Evolutionary conservation across 1,139 yeast genomes (phyloP).

Genomic region (Hansenula anomala): DNA sequence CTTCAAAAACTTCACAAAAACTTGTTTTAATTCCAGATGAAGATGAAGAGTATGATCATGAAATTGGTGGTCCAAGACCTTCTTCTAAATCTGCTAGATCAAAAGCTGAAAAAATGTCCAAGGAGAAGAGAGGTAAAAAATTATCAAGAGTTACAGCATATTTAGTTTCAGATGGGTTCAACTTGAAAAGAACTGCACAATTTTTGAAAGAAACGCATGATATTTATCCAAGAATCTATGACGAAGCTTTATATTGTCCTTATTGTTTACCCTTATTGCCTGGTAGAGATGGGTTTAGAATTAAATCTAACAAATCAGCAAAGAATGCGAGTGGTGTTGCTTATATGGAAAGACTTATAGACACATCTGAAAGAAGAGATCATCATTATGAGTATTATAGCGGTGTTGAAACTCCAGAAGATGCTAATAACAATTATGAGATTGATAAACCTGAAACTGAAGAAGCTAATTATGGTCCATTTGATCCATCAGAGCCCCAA

Average conservation of each 20-base stretch:
- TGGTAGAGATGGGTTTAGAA: slow-evolving; percentile 80
- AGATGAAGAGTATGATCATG: slow-evolving; percentile 24
- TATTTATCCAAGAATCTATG: slow-evolving; percentile 81
- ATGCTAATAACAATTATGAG: slow-evolving; percentile 49
- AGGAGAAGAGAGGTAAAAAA: slow-evolving; percentile 62
- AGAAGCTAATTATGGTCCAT: slow-evolving; percentile 28
- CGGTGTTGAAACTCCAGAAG: slow-evolving; percentile 69
- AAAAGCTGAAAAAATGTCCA: slow-evolving; percentile 65
- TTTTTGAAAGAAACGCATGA: slow-evolving; percentile 69
- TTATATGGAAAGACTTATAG: slow-evolving; percentile 71
- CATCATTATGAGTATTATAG: slow-evolving; percentile 90
- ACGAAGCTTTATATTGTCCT: slow-evolving; percentile 88
- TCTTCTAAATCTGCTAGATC: slow-evolving; percentile 26
- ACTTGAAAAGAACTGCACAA: slow-evolving; percentile 55
- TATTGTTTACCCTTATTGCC: slow-evolving; percentile 84
- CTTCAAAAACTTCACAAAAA: slow-evolving; percentile 81
- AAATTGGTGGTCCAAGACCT: slow-evolving; percentile 6
- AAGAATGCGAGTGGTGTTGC: slow-evolving; percentile 56
- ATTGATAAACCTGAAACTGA: slow-evolving; percentile 27
- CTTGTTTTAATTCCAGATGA: slow-evolving; percentile 83
- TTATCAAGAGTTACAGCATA: slow-evolving; percentile 88
- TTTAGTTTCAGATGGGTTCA: slow-evolving; percentile 77
- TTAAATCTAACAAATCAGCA: slow-evolving; percentile 72
- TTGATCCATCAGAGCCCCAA: slow-evolving; percentile 67
- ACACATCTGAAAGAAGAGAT: slow-evolving; percentile 78